These are phyloP conservation scores for Apiotrichum sp. DNA, from an alignment of 1,284 basidiomycete genomes.

Conservation along the genomic window DNA sequence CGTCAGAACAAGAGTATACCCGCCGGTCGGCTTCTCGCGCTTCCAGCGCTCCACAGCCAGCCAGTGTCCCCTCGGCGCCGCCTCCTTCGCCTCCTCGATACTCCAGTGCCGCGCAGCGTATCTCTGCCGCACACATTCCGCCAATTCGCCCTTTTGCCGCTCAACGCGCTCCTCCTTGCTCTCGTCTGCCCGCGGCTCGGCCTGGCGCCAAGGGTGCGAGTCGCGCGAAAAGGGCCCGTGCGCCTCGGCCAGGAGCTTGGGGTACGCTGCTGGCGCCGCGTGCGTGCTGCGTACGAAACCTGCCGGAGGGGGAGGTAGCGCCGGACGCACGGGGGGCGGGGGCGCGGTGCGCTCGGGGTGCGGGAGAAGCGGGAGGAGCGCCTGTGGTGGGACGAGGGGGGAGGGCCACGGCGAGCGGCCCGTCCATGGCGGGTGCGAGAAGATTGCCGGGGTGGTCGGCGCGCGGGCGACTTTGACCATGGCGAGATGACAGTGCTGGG, in stretches of 20 bases:
- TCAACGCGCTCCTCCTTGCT: slow-evolving; percentile 5
- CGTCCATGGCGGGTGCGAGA: not conserved
- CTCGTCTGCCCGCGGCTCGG: slow-evolving; percentile 5
- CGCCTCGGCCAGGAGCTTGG: slow-evolving; percentile 48
- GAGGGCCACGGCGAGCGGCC: not conserved
- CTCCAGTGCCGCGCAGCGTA: slow-evolving; percentile 1
- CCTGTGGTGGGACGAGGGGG: slow-evolving; percentile 3
- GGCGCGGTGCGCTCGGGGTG: slow-evolving; percentile 9
- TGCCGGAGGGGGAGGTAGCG: slow-evolving; percentile 29
- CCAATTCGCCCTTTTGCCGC: slow-evolving; percentile 1
- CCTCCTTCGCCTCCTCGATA: slow-evolving; percentile 1
- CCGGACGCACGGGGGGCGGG: slow-evolving; percentile 8
- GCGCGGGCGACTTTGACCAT: not conserved
- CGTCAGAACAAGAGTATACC: slow-evolving; percentile 12
- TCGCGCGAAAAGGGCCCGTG: slow-evolving; percentile 18
- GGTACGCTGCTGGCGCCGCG: slow-evolving; percentile 62
- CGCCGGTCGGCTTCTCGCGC: slow-evolving; percentile 2
- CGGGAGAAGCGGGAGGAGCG: slow-evolving; percentile 9
- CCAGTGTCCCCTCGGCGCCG: slow-evolving; percentile 37
- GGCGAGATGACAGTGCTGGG: no score
- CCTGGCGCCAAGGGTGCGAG: slow-evolving; percentile 17
- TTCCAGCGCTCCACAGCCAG: slow-evolving; percentile 21
- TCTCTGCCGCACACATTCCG: not conserved
- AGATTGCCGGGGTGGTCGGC: not conserved
- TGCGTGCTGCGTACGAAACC: slow-evolving; percentile 57